Conservation (phyloP, 2,329 filamentous ascomycete genomes). For the Aspergillus flavus region DNA sequence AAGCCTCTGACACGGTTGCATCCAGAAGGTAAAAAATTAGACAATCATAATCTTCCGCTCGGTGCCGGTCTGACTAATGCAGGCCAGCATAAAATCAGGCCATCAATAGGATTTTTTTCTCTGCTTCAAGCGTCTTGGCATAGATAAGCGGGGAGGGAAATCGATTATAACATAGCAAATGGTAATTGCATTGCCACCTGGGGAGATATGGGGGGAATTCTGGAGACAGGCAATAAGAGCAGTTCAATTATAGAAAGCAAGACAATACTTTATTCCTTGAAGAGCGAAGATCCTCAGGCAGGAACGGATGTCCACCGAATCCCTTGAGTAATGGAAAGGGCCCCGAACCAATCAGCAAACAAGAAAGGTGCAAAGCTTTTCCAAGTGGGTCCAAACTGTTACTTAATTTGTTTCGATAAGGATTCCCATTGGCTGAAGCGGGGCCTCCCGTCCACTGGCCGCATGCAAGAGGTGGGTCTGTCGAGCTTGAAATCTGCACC, state of each 20-base stretch:
- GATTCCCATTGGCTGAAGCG: neutral
- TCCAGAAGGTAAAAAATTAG: neutral
- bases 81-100: neutral
- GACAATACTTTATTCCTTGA: neutral
- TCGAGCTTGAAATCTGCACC: neutral
- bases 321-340: neutral
- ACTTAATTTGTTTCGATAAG: conserved; percentile 10
- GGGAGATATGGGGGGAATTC: conserved; percentile 1
- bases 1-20: neutral
- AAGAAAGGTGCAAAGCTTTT: neutral
- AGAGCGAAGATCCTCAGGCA: neutral
- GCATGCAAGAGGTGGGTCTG: neutral
- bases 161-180: conserved; percentile 3
- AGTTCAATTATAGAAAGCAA: neutral
- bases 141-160: neutral
- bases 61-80: neutral
- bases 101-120: neutral
- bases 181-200: neutral
- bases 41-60: neutral
- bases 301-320: neutral
- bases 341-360: neutral
- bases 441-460: neutral
- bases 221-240: neutral
- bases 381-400: conserved; percentile 4
- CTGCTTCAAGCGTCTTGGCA: neutral